Base-by-base conservation (phyloP, 2,329 filamentous ascomycete species). In the Fusarium tupiense region DNA sequence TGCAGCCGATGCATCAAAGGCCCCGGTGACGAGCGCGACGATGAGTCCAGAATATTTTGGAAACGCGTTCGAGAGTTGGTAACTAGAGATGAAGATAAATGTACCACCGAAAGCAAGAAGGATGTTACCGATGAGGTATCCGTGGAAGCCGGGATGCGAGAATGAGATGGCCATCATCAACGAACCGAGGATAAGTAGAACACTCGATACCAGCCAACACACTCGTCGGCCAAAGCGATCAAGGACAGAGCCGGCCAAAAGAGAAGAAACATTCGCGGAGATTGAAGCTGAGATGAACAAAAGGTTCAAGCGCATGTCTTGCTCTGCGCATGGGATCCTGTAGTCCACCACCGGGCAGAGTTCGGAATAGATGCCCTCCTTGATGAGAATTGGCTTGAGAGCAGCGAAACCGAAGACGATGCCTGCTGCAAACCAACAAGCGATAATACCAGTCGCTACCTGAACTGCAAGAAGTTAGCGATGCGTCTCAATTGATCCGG, bases 221-320 rank as follows among this genome's bases (percentile, higher is more conserved):
- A 93, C 87, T 59, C 92, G 89, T 20, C 95, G 94, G 2, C 95
- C 95, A 78, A 90, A 95, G 68, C 90, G 88, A 83, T 98, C 95
- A 22, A 98, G 88, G 35, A 97, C 92, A 5, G 93, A 92, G 40
- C 95, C 95, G 6, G 97, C 91, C 4, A 95, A 93, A 13, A 98
- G 86, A 9, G 94, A 94, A 33, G 91, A 93, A 19, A 97, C 92
- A 77, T 97, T 98, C 26, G 94, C 96, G 8, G 90, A 92, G 17
- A 97, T 94, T 16, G 94, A 95, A 6, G 94, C 94, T 20, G 94
- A 88, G 8, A 95, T 96, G 85, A 98, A 98, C 91, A 97, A 96
- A 65, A 97, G 85, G 79, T 97, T 97, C 60, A 97, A 86, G 62
- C 87, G 87, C 63, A 91, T 88, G 17, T 80, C 79, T 35, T 81